A percentile compares a stretch with the other conserved stretches of the same genome.
Conservation (phyloP, 352 stramenopile species). For the Phytophthora nicotianae region DNA sequence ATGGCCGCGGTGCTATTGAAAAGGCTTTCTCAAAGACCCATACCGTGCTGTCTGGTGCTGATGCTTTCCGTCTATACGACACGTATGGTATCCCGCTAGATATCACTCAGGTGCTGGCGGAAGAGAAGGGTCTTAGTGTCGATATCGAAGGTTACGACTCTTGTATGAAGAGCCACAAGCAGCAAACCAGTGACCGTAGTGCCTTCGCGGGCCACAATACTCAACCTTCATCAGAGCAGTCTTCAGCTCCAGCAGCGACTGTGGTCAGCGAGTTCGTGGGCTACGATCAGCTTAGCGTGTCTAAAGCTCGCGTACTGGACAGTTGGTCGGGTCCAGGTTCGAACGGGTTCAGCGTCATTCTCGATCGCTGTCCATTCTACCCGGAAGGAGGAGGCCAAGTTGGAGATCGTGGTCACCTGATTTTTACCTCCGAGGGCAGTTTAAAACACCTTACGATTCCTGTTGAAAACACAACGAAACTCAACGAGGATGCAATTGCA, state of each 20-base stretch:
- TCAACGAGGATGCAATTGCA: constrained; percentile 45
- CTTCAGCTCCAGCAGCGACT: constrained; percentile 1
- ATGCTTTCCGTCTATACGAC: constrained; percentile 79
- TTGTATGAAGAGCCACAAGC: constrained; percentile 57
- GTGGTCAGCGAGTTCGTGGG: constrained; percentile 55
- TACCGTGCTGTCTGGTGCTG: constrained; percentile 44
- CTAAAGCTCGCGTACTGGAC: constrained; percentile 41
- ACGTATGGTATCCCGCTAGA: constrained; percentile 82
- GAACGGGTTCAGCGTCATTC: constrained; percentile 41
- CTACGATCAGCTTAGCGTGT: constrained; percentile 56
- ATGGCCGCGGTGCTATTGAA: constrained; percentile 65
- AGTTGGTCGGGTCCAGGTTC: constrained; percentile 32
- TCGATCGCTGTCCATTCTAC: constrained; percentile 79
- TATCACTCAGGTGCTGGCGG: constrained; percentile 70
- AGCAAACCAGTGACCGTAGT: constrained; percentile 49
- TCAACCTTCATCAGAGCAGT: constrained; percentile 16
- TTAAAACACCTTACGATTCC: constrained; percentile 13
- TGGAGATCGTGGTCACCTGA: constrained; percentile 58
- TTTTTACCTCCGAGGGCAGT: constrained; percentile 22
- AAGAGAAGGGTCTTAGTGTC: constrained; percentile 62
- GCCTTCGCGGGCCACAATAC: constrained; percentile 39
- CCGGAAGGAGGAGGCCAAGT: constrained; percentile 79
- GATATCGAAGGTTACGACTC: constrained; percentile 58
- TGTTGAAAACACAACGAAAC: constrained; percentile 56
- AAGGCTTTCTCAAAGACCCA: constrained; percentile 48